These are phyloP conservation scores for Furculomyces boomerangus DNA, from an alignment of 371 early-diverging fungal genomes.

Conservation along the genomic window DNA sequence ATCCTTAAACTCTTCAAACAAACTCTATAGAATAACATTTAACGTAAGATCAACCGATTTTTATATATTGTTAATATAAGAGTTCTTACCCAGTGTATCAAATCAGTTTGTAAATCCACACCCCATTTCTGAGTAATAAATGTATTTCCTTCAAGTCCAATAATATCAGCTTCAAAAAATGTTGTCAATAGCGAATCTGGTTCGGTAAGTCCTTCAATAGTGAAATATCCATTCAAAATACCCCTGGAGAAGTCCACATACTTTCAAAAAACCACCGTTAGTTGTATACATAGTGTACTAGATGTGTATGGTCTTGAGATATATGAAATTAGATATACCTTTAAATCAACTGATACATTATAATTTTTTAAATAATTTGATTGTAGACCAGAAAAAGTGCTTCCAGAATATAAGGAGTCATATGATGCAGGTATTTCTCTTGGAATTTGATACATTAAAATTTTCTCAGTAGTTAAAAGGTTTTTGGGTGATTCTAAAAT, in stretches of 20 bases:
- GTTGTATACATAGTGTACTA: too few species aligned
- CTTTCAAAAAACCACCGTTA: too few species aligned
- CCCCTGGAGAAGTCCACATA: conserved; percentile 32
- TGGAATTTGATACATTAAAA: conserved; percentile 17
- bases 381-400: conserved; percentile 15
- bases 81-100: conserved; percentile 33
- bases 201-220: conserved; percentile 38
- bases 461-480: conserved; percentile 20
- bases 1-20: conserved; percentile 45
- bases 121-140: conserved; percentile 49
- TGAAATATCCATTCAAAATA: conserved; percentile 39
- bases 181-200: conserved; percentile 40
- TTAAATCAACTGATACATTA: conserved; percentile 12
- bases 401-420: conserved; percentile 22
- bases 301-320: too few species aligned
- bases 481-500: too few species aligned
- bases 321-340: too few species aligned
- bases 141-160: conserved; percentile 28
- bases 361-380: conserved; percentile 21
- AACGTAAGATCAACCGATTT: not conserved
- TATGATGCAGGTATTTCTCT: conserved; percentile 23
- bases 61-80: not conserved
- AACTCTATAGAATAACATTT: not conserved
- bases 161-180: conserved; percentile 44
- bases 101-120: conserved; percentile 33